Base-by-base conservation (phyloP, 2,329 filamentous ascomycete genomes). In the Eutypella sp. region DNA sequence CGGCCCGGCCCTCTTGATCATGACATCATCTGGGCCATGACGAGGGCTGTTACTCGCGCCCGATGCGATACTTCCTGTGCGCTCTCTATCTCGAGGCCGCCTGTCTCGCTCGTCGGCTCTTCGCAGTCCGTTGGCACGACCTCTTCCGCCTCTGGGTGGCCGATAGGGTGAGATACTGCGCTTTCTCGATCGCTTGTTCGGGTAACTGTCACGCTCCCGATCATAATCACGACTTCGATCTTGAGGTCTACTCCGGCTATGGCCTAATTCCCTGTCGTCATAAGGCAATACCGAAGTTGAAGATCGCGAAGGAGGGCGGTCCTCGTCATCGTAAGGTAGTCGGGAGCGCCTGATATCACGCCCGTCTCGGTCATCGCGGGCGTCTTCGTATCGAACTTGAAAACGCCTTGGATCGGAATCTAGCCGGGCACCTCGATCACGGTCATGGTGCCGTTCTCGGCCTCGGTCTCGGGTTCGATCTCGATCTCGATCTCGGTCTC, bases 1-100 rank as follows among this genome's bases (percentile, higher is more conserved):
- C 71, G 75, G 72, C 66, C 75, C 72, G 69, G 73, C 77, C 74
- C 76, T 77, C 72, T 79, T 82, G 73, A 76, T 82, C 75, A 77
- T 75, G 74, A 74, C 77, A 69, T 77, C 60, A 54, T 80, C 75
- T 69, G 70, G 72, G 65, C 64, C 68, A 62, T 72, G 66, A 62
- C 71, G 54, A 47, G 54, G 73, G 59, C 67, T 71, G 59, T 65
- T 66, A 59, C 73, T 71, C 61, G 73, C 66, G 60, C 71, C 69
- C 58, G 74, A 71, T 59, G 67, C 70, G 52, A 64, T 57, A 53
- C 53, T 57, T 47, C 57, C 57, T 51, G 55, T 54, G 47, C 61
- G 57, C 48, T 67, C 58, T 54, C 57, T 53, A 44, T 58, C 56
- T 20, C 48, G 31, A 40, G 57, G 55, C 42, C 60, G 60, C 20